Evolutionary conservation across 2,329 filamentous ascomycete species (phyloP).

Genomic region (Pyricularia sp.): DNA sequence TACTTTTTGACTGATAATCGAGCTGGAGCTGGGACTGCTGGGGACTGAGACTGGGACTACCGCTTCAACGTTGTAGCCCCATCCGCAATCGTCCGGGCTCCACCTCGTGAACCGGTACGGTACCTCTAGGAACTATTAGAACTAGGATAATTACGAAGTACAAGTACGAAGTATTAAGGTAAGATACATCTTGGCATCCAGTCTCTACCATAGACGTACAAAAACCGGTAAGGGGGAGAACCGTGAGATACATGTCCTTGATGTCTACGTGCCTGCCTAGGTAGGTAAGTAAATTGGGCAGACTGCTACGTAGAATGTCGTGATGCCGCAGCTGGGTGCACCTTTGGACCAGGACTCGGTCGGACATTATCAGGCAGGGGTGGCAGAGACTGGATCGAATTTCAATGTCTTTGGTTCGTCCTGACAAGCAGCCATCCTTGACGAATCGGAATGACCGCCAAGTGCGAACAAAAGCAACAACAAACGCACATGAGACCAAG

Average conservation of each 20-base stretch:
- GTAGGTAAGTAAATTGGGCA: not conserved
- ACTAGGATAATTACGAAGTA: too few relatives aligned
- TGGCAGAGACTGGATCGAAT: not conserved
- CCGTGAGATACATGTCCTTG: too few relatives aligned
- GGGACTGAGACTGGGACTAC: too few relatives aligned
- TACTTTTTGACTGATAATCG: not conserved
- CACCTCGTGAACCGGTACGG: not conserved
- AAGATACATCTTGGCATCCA: not conserved
- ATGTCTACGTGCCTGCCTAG: not conserved
- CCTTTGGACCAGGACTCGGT: not conserved
- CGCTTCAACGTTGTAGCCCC: not conserved
- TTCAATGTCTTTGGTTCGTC: not conserved
- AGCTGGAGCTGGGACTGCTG: too few relatives aligned
- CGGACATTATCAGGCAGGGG: not conserved
- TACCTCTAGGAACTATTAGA: not conserved
- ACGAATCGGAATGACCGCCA: not conserved
- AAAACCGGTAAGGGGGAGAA: not conserved
- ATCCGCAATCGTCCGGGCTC: not conserved
- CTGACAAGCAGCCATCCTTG: not conserved
- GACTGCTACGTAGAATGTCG: not conserved
- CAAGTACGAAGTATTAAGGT: not conserved
- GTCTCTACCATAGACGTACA: not conserved
- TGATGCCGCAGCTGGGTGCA: not conserved
- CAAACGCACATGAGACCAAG: not conserved
- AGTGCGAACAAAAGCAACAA: not conserved